Base-by-base conservation (phyloP, 768 basidiomycete genomes). In the Suillus discolor region DNA sequence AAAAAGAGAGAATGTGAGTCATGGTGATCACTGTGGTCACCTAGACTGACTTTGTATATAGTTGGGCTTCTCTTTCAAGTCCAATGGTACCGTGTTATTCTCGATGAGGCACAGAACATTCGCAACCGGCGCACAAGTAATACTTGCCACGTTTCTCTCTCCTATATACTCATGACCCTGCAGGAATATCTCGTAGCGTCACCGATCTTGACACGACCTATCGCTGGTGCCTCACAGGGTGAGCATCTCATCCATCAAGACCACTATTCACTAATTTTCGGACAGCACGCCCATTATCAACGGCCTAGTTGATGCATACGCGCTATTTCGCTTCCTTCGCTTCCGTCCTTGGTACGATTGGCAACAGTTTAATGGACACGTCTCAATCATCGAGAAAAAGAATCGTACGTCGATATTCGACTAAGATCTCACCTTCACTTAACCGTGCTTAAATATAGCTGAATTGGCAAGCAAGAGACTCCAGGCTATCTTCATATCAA, bases 191-290 rank as follows among this genome's bases (percentile, higher is more conserved):
- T 20, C 80, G 84, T 20, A 84, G 86, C 2, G 84, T 87, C 16
- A 83, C 83, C 12, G 82, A 85, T 15, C 75, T 93, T 18, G 74
- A 80, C 13, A 68, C 85, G 0, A 79, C 71, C 20, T 83, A 87
- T 71, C 81, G 89, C 45, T 93, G 92, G 92, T 85, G 84, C 67
- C 76, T 91, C 11, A 91, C 89, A 31, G 88, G 87, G 82, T 84
- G 71, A 23, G 79, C n/a, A 34, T 65, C 4, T 31, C 18, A 54
- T 62, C 74, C 23, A 54, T 42, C 28, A 45, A 34, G n/a, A 55
- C 41, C 42, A 25, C 8, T n/a, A 61, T 61, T 63, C 28, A 25
- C 45, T 34, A 16, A 63, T 44, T 54, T 62, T 42, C 62, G 31
- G 3, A 20, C 51, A 85, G 87, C 1, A 90, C 89, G 0, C 87